Conservation (phyloP, 495 filamentous ascomycete genomes). For the Neurospora sp. region DNA sequence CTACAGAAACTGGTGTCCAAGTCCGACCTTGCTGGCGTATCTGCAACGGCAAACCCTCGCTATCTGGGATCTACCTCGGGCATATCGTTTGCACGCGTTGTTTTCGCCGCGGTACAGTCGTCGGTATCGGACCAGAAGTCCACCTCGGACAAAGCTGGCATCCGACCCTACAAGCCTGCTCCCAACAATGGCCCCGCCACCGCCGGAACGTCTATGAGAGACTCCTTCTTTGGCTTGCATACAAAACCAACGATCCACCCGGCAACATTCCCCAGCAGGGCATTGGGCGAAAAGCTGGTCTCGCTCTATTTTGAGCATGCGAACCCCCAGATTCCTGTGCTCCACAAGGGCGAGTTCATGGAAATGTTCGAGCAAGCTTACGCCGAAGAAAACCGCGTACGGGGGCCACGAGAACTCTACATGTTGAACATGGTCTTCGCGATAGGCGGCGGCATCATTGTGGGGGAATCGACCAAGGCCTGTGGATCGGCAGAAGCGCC, state of each 20-base stretch:
- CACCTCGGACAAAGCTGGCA: constrained; percentile 40
- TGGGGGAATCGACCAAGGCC: constrained; percentile 44
- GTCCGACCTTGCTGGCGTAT: constrained; percentile 65
- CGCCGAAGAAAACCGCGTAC: constrained; percentile 51
- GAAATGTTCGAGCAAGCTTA: constrained; percentile 73
- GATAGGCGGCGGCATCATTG: constrained; percentile 86
- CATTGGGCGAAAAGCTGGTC: constrained; percentile 60
- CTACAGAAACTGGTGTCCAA: constrained; percentile 56
- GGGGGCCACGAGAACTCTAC: constrained; percentile 77
- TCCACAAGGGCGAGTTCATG: constrained; percentile 83
- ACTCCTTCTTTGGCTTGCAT: constrained; percentile 91
- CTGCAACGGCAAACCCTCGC: constrained; percentile 64
- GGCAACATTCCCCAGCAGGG: constrained; percentile 71
- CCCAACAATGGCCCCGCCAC: constrained; percentile 24
- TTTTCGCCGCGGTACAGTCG: constrained; percentile 88
- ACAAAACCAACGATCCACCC: constrained; percentile 78
- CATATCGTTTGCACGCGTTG: constrained; percentile 88
- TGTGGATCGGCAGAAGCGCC: constrained; percentile 6
- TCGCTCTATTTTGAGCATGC: constrained; percentile 89
- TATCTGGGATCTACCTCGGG: constrained; percentile 81
- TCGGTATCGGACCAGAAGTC: constrained; percentile 62
- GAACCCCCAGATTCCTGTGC: constrained; percentile 88
- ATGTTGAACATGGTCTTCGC: constrained; percentile 97
- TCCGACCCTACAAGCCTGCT: constrained; percentile 30
- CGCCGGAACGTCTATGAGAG: constrained; percentile 68